A percentile compares a stretch with the other conserved stretches of the same genome.
Evolutionary conservation across 768 basidiomycete genomes (phyloP).

Genomic region (Favolaschia claudopus): DNA sequence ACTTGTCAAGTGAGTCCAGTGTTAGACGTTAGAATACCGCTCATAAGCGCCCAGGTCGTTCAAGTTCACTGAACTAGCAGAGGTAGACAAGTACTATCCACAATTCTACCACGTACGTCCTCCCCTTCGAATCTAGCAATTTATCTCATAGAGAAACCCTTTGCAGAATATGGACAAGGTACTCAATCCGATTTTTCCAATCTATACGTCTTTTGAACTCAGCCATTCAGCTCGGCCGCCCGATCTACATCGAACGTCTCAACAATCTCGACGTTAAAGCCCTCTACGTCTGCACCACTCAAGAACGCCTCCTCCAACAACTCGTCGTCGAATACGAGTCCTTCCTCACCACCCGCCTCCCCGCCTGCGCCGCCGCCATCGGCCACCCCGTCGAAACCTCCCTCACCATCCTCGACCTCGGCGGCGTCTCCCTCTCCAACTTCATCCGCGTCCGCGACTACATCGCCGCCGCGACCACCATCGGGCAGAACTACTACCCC

Average conservation of each 20-base stretch:
- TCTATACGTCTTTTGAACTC: background rate
- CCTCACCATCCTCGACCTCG: slow-evolving; percentile 96
- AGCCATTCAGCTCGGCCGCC: slow-evolving; percentile 85
- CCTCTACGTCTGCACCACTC: slow-evolving; percentile 83
- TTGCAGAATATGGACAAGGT: slow-evolving; percentile 80
- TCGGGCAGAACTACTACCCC: slow-evolving; percentile 93
- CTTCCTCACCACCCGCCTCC: slow-evolving; percentile 80
- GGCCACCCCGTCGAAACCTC: slow-evolving; percentile 95
- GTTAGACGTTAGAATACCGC: background rate
- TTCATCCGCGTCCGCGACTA: slow-evolving; percentile 96
- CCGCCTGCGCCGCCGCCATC: slow-evolving; percentile 71
- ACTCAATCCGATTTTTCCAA: slow-evolving; percentile 19
- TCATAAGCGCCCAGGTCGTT: slow-evolving; percentile 64
- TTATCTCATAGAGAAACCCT: background rate
- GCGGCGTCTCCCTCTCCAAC: slow-evolving; percentile 70
- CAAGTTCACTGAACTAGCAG: slow-evolving; percentile 81
- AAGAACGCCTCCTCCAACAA: slow-evolving; percentile 86
- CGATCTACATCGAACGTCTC: slow-evolving; percentile 93
- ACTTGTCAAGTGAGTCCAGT: slow-evolving; percentile 68
- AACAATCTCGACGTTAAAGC: slow-evolving; percentile 88
- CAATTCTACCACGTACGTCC: slow-evolving; percentile 84
- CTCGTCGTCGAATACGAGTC: slow-evolving; percentile 96
- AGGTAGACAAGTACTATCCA: slow-evolving; percentile 93
- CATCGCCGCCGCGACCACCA: slow-evolving; percentile 73
- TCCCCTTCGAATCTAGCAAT: background rate